Base-by-base conservation (phyloP, 495 filamentous ascomycete genomes). In the Darksidea phi region DNA sequence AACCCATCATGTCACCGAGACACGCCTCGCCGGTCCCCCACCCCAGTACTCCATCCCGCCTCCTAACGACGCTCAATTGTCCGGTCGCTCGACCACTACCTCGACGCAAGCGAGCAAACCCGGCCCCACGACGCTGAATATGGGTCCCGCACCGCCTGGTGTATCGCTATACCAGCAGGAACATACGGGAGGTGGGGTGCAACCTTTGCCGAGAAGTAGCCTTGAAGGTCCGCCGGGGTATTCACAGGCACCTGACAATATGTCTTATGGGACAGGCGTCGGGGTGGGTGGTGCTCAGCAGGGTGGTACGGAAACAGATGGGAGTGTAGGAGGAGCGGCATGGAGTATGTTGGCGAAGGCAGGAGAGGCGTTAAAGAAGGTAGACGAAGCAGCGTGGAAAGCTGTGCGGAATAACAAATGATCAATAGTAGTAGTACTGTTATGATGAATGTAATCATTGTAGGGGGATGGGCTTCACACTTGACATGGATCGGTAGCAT, bases 291-390 rank as follows among this genome's bases (percentile, higher is more conserved):
- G 32, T 41, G 15, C 6, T 6, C 17, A 20, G 43, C 51, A 63
- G 45, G 15, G 20, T 15, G 49, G 43, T 15, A n/a, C n/a, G n/a
- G 23, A 28, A 32, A 50, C 37, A 20, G 48, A 61, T 46, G 63
- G 38, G 21, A 34, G 61, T 43, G 55, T 59, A 1, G 61, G 54
- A 11, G 57, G 46, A 7, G 45, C 63, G 24, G 63, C 63, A 15
- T 66, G 63, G 63, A 56, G 50, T 25, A 21, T 66, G 45, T 49
- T 66, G 41, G 49, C 18, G 15, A 56, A 56, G 26, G 63, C 63
- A 38, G 63, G 63, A 12, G 63, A 60, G 34, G 63, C 63, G 8
- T 36, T 66, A 49, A 60, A 61, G 56, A 66, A 59, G 26, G 63
- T 48, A 4, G 63, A 66, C 25, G 63, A 66, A 42, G 63, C 63